Evolutionary conservation across 2,329 filamentous ascomycete genomes (phyloP).

Genomic region (Phyllosticta citribraziliensis): DNA sequence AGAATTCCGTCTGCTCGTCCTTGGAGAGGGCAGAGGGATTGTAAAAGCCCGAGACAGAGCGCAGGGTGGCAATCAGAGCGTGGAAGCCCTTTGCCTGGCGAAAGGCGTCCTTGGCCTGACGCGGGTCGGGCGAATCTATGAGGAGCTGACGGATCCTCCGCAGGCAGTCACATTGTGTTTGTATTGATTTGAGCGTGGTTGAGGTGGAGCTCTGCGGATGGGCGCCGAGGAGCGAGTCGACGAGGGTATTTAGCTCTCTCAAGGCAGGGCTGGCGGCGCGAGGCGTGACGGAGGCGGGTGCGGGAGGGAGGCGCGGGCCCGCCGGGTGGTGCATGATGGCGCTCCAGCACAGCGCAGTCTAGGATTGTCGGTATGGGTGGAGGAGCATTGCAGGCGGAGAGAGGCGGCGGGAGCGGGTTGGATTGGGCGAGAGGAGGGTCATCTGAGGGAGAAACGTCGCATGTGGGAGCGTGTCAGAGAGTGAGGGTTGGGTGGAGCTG

Average conservation of each 20-base stretch:
- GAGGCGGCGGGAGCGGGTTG: slow-evolving; percentile 1
- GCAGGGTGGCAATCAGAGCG: slow-evolving; percentile 57
- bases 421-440: slow-evolving; percentile 3
- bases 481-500: neutral
- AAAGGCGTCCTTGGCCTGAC: slow-evolving; percentile 66
- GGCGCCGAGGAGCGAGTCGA: slow-evolving; percentile 25
- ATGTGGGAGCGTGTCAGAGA: neutral
- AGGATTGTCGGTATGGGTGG: slow-evolving; percentile 14
- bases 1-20: slow-evolving; percentile 54
- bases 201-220: slow-evolving; percentile 18
- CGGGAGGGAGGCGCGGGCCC: slow-evolving; percentile 28
- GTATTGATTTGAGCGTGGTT: slow-evolving; percentile 23
- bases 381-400: slow-evolving; percentile 15
- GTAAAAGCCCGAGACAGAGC: slow-evolving; percentile 66
- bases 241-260: slow-evolving; percentile 28
- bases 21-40: slow-evolving; percentile 53
- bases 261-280: slow-evolving; percentile 29
- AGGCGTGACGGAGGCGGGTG: slow-evolving; percentile 28
- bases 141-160: slow-evolving; percentile 58
- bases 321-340: slow-evolving; percentile 24
- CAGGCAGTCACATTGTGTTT: slow-evolving; percentile 41
- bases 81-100: slow-evolving; percentile 72
- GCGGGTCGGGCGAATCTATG: slow-evolving; percentile 41
- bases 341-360: slow-evolving; percentile 19
- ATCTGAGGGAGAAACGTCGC: slow-evolving; percentile 6